Conservation (phyloP, 208 protist species). For the Naegleria gruberi region DNA sequence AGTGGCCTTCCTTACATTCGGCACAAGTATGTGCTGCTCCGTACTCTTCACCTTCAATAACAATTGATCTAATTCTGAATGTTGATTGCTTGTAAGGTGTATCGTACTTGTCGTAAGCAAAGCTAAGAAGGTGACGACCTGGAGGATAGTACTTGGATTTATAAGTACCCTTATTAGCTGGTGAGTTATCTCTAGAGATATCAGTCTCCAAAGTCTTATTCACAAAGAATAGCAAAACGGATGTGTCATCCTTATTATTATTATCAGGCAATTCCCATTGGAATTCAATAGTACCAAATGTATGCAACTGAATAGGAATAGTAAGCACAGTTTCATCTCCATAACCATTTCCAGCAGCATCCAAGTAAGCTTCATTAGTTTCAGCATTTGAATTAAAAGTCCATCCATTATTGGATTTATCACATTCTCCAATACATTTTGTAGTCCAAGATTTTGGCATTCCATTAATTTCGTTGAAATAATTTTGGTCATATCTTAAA, state of each 20-base stretch:
- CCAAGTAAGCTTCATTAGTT: neutral
- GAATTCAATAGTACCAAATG: neutral
- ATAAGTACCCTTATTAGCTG: neutral
- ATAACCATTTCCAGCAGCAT: neutral
- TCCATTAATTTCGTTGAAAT: neutral
- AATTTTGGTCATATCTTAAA: neutral
- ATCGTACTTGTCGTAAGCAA: neutral
- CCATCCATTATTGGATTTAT: neutral
- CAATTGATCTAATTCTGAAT: neutral
- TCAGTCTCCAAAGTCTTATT: neutral
- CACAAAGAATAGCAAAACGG: neutral
- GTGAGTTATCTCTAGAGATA: no score
- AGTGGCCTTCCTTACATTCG: neutral
- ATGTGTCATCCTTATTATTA: neutral
- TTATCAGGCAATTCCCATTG: neutral
- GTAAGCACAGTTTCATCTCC: neutral
- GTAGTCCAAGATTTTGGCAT: neutral
- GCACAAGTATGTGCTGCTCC: neutral
- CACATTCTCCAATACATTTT: neutral
- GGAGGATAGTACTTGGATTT: neutral
- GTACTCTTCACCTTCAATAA: neutral
- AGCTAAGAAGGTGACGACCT: neutral
- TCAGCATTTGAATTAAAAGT: neutral
- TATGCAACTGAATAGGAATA: neutral
- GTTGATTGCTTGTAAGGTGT: neutral